Evolutionary conservation across 1,284 basidiomycete species (phyloP).

Genomic region (Cryptococcus jaspeensis): DNA sequence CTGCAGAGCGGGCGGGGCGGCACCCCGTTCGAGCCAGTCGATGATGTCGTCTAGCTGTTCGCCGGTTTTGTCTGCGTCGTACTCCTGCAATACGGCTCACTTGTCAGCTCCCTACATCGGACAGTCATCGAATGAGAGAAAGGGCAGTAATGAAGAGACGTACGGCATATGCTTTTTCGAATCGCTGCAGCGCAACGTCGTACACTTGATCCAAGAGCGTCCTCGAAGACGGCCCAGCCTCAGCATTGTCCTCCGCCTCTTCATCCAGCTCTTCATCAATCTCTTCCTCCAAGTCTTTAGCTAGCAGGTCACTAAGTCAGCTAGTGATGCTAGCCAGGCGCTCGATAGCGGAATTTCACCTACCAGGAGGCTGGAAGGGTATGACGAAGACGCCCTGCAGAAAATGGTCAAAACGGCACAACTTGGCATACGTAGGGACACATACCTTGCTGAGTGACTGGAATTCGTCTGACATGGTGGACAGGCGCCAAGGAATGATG

Average conservation of each 20-base stretch:
- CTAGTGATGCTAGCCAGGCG: too few species aligned
- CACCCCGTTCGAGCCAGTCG: slow-evolving; percentile 35
- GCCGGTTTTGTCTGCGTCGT: slow-evolving; percentile 21
- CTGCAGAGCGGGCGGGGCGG: slow-evolving; percentile 18
- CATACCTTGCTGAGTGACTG: slow-evolving; percentile 40
- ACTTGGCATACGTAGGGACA: not conserved
- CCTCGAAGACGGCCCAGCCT: not conserved
- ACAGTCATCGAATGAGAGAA: too few species aligned
- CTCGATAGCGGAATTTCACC: too few species aligned
- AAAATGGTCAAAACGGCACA: not conserved
- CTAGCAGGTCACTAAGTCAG: too few species aligned
- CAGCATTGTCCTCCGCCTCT: not conserved
- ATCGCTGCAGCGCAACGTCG: slow-evolving; percentile 15
- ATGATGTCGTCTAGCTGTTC: slow-evolving; percentile 39
- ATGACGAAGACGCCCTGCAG: slow-evolving; percentile 38
- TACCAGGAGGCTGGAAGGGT: slow-evolving; percentile 21
- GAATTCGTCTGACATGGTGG: slow-evolving; percentile 27
- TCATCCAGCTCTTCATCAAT: not conserved
- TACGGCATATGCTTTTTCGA: slow-evolving; percentile 22
- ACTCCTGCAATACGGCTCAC: slow-evolving; percentile 14
- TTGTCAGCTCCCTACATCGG: not conserved
- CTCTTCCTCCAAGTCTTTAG: too few species aligned
- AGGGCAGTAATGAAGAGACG: not conserved
- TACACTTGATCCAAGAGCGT: slow-evolving; percentile 26
- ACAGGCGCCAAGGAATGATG: too few species aligned